These are phyloP conservation scores for Mucor saturninus DNA, from an alignment of 371 early-diverging fungal species.

Conservation along the genomic window DNA sequence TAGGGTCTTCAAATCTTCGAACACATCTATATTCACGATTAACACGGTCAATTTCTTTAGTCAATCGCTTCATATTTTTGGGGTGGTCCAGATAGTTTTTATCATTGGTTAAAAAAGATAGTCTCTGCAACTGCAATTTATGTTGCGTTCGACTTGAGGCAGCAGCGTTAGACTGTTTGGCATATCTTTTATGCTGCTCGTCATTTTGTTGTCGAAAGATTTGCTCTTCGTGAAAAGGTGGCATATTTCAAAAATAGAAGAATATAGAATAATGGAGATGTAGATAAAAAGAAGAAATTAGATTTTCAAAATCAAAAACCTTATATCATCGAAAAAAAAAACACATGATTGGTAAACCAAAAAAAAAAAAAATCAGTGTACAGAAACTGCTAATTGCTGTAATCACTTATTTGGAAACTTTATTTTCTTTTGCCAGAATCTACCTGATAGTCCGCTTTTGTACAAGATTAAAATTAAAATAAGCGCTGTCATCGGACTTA, in stretches of 20 bases:
- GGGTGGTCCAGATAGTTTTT: constrained; percentile 58
- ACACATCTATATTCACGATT: constrained; percentile 54
- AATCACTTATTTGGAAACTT: too few species aligned
- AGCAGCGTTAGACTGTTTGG: background rate
- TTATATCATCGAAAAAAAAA: too few species aligned
- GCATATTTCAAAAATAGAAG: constrained; percentile 2
- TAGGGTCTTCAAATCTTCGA: constrained; percentile 45
- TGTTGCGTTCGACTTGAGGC: constrained; percentile 52
- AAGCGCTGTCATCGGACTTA: too few species aligned
- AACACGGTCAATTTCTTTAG: constrained; percentile 59
- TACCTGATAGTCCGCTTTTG: too few species aligned
- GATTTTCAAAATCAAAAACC: background rate
- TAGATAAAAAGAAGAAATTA: constrained; percentile 1
- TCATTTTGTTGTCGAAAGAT: constrained; percentile 9
- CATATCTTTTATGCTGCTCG: background rate
- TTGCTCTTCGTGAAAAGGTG: constrained; percentile 19
- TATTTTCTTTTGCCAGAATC: too few species aligned
- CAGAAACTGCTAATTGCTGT: too few species aligned
- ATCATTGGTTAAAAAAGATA: constrained; percentile 54
- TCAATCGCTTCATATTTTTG: constrained; percentile 55
- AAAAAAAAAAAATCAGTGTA: too few species aligned
- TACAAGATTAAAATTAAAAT: too few species aligned
- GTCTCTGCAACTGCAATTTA: constrained; percentile 56
- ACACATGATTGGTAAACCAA: too few species aligned
- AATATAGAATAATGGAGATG: background rate